Base-by-base conservation (phyloP, 495 filamentous ascomycete species). In the Aspergillus egyptiacus region DNA sequence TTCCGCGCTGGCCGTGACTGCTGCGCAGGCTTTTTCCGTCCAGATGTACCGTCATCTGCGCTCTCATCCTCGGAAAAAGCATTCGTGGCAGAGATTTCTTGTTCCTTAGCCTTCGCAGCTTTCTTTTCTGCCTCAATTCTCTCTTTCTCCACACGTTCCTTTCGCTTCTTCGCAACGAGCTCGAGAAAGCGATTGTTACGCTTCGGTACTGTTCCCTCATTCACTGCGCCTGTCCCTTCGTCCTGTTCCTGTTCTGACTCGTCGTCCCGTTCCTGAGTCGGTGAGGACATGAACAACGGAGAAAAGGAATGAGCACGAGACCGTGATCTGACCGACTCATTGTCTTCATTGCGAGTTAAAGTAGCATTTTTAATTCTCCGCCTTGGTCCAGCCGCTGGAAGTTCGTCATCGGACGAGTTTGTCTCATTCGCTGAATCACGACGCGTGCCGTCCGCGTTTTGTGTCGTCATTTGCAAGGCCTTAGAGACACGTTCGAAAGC, bases 1-100 rank as follows among this genome's bases (percentile, higher is more conserved):
- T 90, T 95, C 1, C 93, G 80, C 3, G 85, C 71, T 5, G 89
- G 85, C 6, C 82, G 80, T 11, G 80, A 64, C 27, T 83, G 71
- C 49, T 87, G 83, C 1, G 79, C 79, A 24, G 87, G 63, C 50
- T 75, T 81, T 49, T 75, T 81, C 27, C 72, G 67, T 5, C 69
- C 83, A 25, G 73, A 78, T 7, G 69, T 72, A 28, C 84, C 79
- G 44, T 76, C 70, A 19, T 78, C 77, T 10, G 78, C 80, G 22
- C 64, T 72, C 23, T 68, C 60, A 11, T 62, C 65, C 20, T 57
- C 64, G 40, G 65, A 57, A 35, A 60, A 18, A 25, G 64, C 59
- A 25, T 72, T 61, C 15, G 66, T 65, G 59, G 64, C 70, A 41
- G 65, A 62, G 35, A 61, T 63, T 41, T 67, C 60, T 40, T 61